A percentile compares a stretch with the other conserved stretches of the same genome.
These are phyloP conservation scores for Chytridiales sp. DNA, from an alignment of 371 early-diverging fungal genomes.

Conservation along the genomic window DNA sequence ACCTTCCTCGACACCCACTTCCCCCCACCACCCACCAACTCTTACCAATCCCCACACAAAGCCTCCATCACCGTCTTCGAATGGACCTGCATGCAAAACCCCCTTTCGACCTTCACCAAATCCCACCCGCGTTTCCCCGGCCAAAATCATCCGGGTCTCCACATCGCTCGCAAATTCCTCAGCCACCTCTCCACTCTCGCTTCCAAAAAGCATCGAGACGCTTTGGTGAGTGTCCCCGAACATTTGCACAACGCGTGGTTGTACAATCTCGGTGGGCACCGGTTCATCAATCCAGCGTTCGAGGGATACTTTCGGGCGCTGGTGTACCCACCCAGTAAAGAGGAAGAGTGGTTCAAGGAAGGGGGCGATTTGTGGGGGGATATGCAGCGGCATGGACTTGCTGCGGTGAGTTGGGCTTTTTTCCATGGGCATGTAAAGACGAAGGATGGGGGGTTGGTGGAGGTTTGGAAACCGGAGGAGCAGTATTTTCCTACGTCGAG, in stretches of 20 bases:
- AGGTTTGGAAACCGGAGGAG: slow-evolving; percentile 24
- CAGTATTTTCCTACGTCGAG: slow-evolving; percentile 3
- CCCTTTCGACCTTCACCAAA: slow-evolving; percentile 9
- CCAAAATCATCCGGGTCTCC: slow-evolving; percentile 25
- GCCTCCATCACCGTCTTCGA: slow-evolving; percentile 18
- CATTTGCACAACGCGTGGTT: slow-evolving; percentile 21
- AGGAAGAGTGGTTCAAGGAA: too few relatives aligned
- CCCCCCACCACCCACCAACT: too few relatives aligned
- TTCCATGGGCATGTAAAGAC: slow-evolving; percentile 20
- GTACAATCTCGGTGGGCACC: slow-evolving; percentile 15
- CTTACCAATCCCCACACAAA: too few relatives aligned
- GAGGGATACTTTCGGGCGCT: slow-evolving; percentile 19
- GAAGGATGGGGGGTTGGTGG: slow-evolving; percentile 14
- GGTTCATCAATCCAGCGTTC: slow-evolving; percentile 23
- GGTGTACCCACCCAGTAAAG: too few relatives aligned
- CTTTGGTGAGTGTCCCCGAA: slow-evolving; percentile 16
- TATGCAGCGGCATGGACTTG: slow-evolving; percentile 16
- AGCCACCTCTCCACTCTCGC: slow-evolving; percentile 1
- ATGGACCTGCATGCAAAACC: slow-evolving; percentile 27
- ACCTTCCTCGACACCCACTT: slow-evolving; percentile 13
- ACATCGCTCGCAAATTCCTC: slow-evolving; percentile 3
- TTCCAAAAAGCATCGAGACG: slow-evolving; percentile 5
- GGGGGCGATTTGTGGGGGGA: slow-evolving; percentile 13
- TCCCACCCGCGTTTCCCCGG: slow-evolving; percentile 14
- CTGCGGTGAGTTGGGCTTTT: slow-evolving; percentile 26